These are phyloP conservation scores for Brettanomyces anomalus DNA, from an alignment of 805 yeast genomes.

Conservation along the genomic window DNA sequence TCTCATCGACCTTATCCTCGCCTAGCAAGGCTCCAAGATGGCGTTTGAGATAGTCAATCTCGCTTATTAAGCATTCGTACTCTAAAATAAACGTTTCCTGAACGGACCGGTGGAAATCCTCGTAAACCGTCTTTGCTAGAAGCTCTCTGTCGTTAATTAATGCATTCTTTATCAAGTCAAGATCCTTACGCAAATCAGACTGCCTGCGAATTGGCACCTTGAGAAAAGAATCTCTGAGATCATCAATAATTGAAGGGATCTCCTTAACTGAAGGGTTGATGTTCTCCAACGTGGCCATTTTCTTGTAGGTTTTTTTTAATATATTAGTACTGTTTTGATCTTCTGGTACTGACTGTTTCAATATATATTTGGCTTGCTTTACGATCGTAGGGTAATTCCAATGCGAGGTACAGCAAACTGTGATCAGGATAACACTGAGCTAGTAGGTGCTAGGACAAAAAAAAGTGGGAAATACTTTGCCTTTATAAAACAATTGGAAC, in stretches of 20 bases:
- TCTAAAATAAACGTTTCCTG: constrained; percentile 60
- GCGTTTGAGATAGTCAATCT: constrained; percentile 49
- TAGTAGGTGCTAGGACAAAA: too few species aligned
- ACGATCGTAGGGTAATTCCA: too few species aligned
- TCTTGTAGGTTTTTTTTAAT: too few species aligned
- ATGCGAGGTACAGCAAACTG: too few species aligned
- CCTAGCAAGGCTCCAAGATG: constrained; percentile 54
- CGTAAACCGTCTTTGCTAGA: constrained; percentile 46
- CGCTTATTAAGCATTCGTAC: constrained; percentile 39
- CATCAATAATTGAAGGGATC: constrained; percentile 38
- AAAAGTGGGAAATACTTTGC: too few species aligned
- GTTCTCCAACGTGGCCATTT: constrained; percentile 15
- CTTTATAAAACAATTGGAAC: too few species aligned
- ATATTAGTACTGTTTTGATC: too few species aligned
- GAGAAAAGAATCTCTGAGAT: constrained; percentile 33
- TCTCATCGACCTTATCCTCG: constrained; percentile 33
- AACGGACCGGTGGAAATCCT: constrained; percentile 60
- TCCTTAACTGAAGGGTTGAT: constrained; percentile 34
- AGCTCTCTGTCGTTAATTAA: constrained; percentile 48
- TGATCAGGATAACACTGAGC: too few species aligned
- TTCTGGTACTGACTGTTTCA: too few species aligned
- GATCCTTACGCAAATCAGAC: constrained; percentile 48
- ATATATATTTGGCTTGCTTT: too few species aligned
- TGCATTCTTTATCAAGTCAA: constrained; percentile 59
- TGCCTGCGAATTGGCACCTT: constrained; percentile 41